phyloP scores from a whole-genome alignment of 768 basidiomycete species.

The Calocybe cyanea region DNA sequence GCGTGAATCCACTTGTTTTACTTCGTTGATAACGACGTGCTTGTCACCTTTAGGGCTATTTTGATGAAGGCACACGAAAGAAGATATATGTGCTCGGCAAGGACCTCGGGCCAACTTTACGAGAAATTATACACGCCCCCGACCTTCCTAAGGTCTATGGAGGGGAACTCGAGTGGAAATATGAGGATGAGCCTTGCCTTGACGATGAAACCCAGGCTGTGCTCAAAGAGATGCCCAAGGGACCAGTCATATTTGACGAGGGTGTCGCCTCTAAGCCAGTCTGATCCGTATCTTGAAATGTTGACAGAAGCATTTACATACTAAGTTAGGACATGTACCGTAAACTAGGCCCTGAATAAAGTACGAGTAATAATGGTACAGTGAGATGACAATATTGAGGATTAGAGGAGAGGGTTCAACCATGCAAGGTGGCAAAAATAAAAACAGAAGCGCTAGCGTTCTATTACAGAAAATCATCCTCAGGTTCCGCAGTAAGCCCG shows the following conservation, averaged over 20 bases:
- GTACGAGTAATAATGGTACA: conserved; percentile 2
- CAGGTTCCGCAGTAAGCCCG: conserved; percentile 64
- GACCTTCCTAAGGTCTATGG: conserved; percentile 70
- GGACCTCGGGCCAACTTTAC: conserved; percentile 50
- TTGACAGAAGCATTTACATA: not conserved
- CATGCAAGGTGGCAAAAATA: not conserved
- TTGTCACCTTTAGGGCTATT: conserved; percentile 58
- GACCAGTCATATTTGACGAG: conserved; percentile 47
- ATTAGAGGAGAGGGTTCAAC: not conserved
- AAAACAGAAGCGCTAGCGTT: not conserved
- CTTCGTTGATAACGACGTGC: not conserved
- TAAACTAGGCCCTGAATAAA: conserved; percentile 2
- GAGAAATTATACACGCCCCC: conserved; percentile 38
- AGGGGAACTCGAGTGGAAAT: conserved; percentile 69
- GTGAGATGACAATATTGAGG: not conserved
- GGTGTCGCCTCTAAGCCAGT: conserved; percentile 33
- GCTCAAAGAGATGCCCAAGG: conserved; percentile 52
- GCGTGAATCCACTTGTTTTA: not conserved
- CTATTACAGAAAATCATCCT: conserved; percentile 40
- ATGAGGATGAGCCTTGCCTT: conserved; percentile 60
- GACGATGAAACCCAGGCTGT: conserved; percentile 49
- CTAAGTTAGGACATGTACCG: conserved; percentile 5
- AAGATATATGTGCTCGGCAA: conserved; percentile 76
- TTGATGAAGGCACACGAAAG: conserved; percentile 71
- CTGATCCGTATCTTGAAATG: not conserved